Evolutionary conservation across 768 basidiomycete genomes (phyloP), one percentile per base, ranked within the genome.

Genomic region (Trametes coccinea): DNA sequence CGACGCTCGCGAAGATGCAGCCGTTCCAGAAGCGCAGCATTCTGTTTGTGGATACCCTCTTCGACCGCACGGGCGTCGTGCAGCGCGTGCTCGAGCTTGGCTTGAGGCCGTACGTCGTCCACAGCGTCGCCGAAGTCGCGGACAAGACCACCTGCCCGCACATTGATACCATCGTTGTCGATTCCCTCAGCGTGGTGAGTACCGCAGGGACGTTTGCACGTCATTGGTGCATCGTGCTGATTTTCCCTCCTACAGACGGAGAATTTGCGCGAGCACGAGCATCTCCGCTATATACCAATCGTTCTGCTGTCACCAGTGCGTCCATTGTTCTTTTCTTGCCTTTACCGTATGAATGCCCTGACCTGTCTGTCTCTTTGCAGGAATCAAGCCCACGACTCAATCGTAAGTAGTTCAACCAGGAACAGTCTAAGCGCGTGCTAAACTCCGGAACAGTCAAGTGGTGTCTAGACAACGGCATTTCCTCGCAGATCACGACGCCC

Each of bases 391-490:
- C 87, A 7, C 83, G 86, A 13, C 77, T 92, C 62, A 90, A 92
- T 65, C 79, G 90, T 92, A 74, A 73, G 91, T 70, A 29, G 17
- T 49, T 40, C n/a, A 11, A 43, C 44, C 45, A 34, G 9, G 45
- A 34, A 61, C 30, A 53, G 65, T 62, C 62, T 60, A 52, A 60
- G 49, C 66, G 58, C 58, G 13, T 43, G 30, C 68, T 74, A 41
- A 74, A 70, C 41, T 67, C 58, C 11, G 31, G 68, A 51, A 4
- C 74, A 87, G 93, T 97, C 69, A 96, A 96, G 83, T 95, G 93
- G 89, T 97, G 95, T 73, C 77, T 96, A 55, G 95, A 97, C 75
- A 95, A 96, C 75, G 94, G 94, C 64, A 96, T 99, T 71, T 92
- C 89, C 63, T 91, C 95, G 14, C 94, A 97, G 71, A 87, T 96